Evolutionary conservation across 306 rosid species (phyloP), one percentile per base, ranked within the genome.

Genomic region (Argentina anserina): DNA sequence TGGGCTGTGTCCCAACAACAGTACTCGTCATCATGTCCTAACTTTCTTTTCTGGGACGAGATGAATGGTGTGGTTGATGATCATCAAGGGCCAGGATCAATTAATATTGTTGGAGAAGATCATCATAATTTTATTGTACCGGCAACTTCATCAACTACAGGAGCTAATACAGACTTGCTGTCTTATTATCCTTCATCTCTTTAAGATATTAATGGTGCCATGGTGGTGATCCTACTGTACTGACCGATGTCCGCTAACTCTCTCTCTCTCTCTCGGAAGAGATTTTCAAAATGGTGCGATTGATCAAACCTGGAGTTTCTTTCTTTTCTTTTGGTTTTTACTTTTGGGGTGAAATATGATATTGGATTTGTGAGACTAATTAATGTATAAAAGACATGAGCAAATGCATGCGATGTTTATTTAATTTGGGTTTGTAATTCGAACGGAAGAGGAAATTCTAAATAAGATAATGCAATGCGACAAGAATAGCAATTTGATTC

Each of bases 31-130:
- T 62, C 67, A 34, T 85, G 90, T 72, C 73, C 97, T 9, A 91
- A 73, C 73, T 91, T 87, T 82, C 89, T 91, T 33, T 94, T 91
- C 66, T 94, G 98, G 98, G 98, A 94, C 67, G 67, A 62, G 67
- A 34, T 62, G 42, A 62, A 34, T n/a, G 84, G 56, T 74, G 89
- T 86, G 45, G 97, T 86, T 63, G 86, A 78, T 10, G 77, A 70
- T 68, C 9, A 58, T 72, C 20, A 68, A 18, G 56, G 43, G 17
- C 17, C 43, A 18, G 43, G 43, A 20, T 5, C 25, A 18, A 46
- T 68, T 13, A 46, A 28, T 46, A 9, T 80, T 47, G 85, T 84
- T 61, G 96, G 77, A 62, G 89, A 84, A 73, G 43, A 33, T 62
- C 81, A 72, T 50, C 61, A 77, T 39, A 71, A 56, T 59, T 66